Evolutionary conservation across 768 basidiomycete species (phyloP), one percentile per base, ranked within the genome.

Genomic region (Cytidiella melzeri): DNA sequence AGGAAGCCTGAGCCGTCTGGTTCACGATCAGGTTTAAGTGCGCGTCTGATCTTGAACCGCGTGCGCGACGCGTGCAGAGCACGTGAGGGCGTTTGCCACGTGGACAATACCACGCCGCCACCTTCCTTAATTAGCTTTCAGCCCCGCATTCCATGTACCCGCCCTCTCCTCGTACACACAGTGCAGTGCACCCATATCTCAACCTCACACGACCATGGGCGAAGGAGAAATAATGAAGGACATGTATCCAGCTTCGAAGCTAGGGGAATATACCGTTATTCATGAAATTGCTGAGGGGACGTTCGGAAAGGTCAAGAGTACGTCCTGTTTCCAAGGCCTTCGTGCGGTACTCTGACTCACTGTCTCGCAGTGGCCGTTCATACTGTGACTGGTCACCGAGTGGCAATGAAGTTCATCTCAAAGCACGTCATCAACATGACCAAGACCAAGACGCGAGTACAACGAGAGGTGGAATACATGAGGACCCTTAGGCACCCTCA

Each of bases 291-390:
- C 94, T 18, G 92, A 94, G 56, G 96, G 96, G 3, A 95, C 92
- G 10, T 99, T 98, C 72, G 96, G 95, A 48, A 97, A 96, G 70
- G 96, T 99, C 65, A 98, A 97, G 77, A 90, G 95, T 96, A 67
- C 67, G 92, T 81, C 20, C 19, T 15, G 20, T 42, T 24, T 26
- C 36, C 43, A 37, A 37, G 38, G 39, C 43, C 46, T 56, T 41
- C 30, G n/a, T 23, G 34, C 10, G 12, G 38, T 42, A 52, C 34
- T 58, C 56, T 55, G 56, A 52, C 21, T 21, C 28, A 52, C 26
- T 45, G 39, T 50, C 27, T 45, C 50, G 26, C 55, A 98, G 94
- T 94, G 80, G 95, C 93, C 37, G 81, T 80, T 10, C 95, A 99
- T 68, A 87, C 87, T 48, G 79, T 97, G 60, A 98, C 96, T 1